Percentiles rank a stretch among this genome's conserved stretches.
Conservation (phyloP, 2,329 filamentous ascomycete genomes). For the Aspergillus nomiae region DNA sequence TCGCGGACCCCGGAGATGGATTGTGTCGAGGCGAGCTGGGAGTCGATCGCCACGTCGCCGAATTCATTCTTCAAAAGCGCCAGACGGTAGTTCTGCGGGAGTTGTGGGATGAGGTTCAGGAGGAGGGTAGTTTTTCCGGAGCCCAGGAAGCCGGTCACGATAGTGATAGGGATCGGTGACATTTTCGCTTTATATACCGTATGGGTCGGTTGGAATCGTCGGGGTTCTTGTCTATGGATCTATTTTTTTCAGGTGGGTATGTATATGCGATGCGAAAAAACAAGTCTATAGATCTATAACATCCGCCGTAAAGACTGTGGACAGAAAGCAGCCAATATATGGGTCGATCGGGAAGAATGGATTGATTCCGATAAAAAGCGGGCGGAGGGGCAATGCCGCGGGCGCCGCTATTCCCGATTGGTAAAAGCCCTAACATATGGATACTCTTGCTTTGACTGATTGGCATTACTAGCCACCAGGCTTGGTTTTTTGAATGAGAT, state of each 20-base stretch:
- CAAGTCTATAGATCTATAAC: background rate
- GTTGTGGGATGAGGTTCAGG: constrained; percentile 88
- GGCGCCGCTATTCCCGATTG: constrained; percentile 14
- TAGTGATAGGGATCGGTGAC: constrained; percentile 82
- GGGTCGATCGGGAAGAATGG: background rate
- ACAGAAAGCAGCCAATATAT: background rate
- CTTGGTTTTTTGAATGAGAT: too few species aligned
- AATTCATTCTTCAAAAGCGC: constrained; percentile 98
- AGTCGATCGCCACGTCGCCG: constrained; percentile 91
- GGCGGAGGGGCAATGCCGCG: constrained; percentile 4
- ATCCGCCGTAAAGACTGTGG: background rate
- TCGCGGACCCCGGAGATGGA: constrained; percentile 90
- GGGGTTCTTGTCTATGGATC: background rate
- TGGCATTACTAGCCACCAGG: too few species aligned
- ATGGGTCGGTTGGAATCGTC: background rate
- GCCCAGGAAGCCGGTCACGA: constrained; percentile 93
- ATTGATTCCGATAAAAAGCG: constrained; percentile 3
- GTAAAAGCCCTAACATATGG: constrained; percentile 11
- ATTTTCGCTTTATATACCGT: constrained; percentile 39
- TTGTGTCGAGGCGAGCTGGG: constrained; percentile 78
- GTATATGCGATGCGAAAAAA: background rate
- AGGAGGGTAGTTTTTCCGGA: constrained; percentile 96
- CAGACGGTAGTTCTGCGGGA: constrained; percentile 83
- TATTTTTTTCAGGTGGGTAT: background rate
- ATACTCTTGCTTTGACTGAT: too few species aligned